Percentiles rank a stretch among this genome's conserved stretches.
These are phyloP conservation scores for Venturia nashicola DNA, from an alignment of 2,329 filamentous ascomycete species.

Conservation along the genomic window DNA sequence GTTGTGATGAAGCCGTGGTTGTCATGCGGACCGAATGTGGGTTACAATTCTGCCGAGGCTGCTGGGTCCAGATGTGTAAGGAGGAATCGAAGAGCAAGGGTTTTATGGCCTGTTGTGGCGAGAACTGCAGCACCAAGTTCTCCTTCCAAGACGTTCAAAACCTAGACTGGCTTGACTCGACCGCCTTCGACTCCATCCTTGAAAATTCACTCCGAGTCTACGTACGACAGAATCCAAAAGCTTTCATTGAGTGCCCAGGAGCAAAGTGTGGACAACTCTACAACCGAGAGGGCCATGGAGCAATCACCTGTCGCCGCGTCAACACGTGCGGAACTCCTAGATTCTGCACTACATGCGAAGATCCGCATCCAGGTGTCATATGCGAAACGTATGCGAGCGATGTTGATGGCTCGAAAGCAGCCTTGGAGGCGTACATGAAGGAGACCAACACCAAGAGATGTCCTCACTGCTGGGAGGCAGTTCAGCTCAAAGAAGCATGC, in stretches of 20 bases:
- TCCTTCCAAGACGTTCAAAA: neutral
- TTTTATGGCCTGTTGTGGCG: neutral
- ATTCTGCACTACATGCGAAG: neutral
- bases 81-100: neutral
- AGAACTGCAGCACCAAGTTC: neutral
- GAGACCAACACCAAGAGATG: neutral
- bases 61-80: neutral
- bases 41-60: neutral
- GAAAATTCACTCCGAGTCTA: neutral
- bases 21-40: neutral
- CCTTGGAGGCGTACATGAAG: neutral
- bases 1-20: neutral
- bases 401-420: neutral
- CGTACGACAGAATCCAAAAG: neutral
- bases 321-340: neutral
- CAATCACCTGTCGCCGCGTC: neutral
- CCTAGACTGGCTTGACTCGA: neutral
- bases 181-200: neutral
- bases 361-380: neutral
- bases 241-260: neutral
- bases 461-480: neutral
- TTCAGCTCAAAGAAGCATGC: neutral
- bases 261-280: neutral
- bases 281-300: neutral
- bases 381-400: neutral